phyloP scores from a whole-genome alignment of 2,329 filamentous ascomycete species.

The Septoria petroselini region DNA sequence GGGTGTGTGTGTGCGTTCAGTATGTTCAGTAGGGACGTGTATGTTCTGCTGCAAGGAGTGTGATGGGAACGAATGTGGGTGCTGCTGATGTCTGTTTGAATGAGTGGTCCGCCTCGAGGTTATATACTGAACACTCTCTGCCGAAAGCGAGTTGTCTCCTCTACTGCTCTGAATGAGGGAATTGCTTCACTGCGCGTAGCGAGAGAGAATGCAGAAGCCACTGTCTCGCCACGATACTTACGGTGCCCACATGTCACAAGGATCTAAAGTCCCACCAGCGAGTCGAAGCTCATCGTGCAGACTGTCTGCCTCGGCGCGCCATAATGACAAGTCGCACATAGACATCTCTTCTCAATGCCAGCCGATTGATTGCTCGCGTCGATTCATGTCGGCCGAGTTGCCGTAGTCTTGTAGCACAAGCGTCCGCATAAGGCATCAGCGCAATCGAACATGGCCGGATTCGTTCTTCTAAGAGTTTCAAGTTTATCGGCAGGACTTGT shows the following conservation, averaged over 20 bases:
- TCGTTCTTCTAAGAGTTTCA: no score
- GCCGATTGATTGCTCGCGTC: not conserved
- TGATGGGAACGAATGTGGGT: conserved; percentile 8
- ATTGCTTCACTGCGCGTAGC: not conserved
- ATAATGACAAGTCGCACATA: not conserved
- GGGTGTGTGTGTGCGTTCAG: not conserved
- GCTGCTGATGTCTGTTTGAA: not conserved
- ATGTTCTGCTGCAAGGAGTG: not conserved
- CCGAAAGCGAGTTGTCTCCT: not conserved
- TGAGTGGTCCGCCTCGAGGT: not conserved
- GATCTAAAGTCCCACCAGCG: not conserved
- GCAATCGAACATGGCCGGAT: not conserved
- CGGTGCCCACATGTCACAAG: not conserved
- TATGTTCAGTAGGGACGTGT: not conserved
- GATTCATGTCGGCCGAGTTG: not conserved
- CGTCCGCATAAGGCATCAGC: not conserved
- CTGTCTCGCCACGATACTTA: not conserved
- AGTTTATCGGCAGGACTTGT: no score
- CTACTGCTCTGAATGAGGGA: not conserved
- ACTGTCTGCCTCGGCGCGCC: not conserved
- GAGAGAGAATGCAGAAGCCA: not conserved
- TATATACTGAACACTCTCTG: not conserved
- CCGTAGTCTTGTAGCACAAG: not conserved
- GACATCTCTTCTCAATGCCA: not conserved
- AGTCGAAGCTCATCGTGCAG: not conserved